Base-by-base conservation (phyloP, 306 rosid genomes). In the Casuarina cunninghamiana region DNA sequence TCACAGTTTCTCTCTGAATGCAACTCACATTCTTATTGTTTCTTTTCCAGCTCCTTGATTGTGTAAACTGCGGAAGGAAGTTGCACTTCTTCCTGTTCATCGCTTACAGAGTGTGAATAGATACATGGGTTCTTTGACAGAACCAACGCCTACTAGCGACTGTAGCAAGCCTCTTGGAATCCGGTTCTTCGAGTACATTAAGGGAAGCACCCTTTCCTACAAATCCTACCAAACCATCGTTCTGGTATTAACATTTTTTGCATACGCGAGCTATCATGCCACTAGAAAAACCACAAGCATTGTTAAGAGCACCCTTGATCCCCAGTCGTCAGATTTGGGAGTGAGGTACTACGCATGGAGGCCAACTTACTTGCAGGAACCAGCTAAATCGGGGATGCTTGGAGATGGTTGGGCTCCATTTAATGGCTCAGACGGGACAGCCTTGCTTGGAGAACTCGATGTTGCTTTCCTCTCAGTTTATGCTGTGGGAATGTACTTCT, bases 401-500 rank as follows among this genome's bases (percentile, higher is more conserved):
- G 90, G 93, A 66, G 84, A 76, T 80, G 99, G 99, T 43, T 96
- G 99, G 99, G 90, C 93, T 19, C 99, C 99, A 2, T 96, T 96
- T 82, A 76, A 91, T 79, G 91, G 85, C 60, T 21, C 89, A 9
- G 93, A 91, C 75, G 99, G 99, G 69, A 91, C 99, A 35, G 84
- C 84, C 65, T 84, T 96, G 73, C 97, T 96, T 42, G 99, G 99
- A 57, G 86, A 93, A 54, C 85, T 96, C 48, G 99, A 96, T 77
- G 91, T 96, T 74, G 99, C 98, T 78, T 96, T 96, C 83, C 97
- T 96, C 6, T 81, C 94, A 0, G 74, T 90, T 2, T 96, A 96
- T 82, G 99, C 99, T 37, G 54, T 92, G 65, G 99, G 99, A 75
- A 93, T 96, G 99, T 96, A 85, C 68, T 91, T 90, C 84, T 93